Base-by-base conservation (phyloP, 2,329 filamentous ascomycete species). In the Trichoderma cornu-damae region DNA sequence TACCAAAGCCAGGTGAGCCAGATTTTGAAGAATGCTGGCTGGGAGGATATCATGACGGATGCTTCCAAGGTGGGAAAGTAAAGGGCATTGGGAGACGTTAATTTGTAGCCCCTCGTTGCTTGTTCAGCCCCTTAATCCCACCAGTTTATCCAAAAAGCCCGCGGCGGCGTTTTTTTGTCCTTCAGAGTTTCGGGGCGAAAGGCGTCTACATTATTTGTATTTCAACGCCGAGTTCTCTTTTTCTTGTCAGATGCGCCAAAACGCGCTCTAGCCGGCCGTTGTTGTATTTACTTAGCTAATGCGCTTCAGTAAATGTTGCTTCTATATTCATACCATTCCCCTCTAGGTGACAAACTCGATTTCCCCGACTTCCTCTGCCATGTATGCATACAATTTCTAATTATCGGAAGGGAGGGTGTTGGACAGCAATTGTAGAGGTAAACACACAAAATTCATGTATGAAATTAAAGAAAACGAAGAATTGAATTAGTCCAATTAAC, bases 1-100 rank as follows among this genome's bases (percentile, higher is more conserved):
- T 92, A 92, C 68, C 82, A 86, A 59, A 82, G 81, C 65, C 74
- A 90, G 50, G 76, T 86, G 7, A 86, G 87, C 14, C 79, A 75
- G 42, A 85, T 92, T 59, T 73, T 94, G 28, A 78, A 80, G 60
- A 82, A 82, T 43, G 79, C 90, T 51, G 81, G 83, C 1, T 87
- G 88, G 75, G 87, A 90, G 64, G 83, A 88, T 64, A 69, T 89
- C 52, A 77, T 83, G 42, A 54, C 20, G 34, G 61, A 66, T 52
- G 62, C 62, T 54, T 62, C 66, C 62, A 69, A 65, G 53, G 59
- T 61, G 43, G 66, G 66, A 57, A 64, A 62, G 40, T 57, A 30
- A 57, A 35, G 22, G 18, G 22, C 16, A 12, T 51, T 35, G 14
- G 38, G 28, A 38, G 35, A 48, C 8, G 22, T 18, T 2, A 42